phyloP scores from a whole-genome alignment of 768 basidiomycete species.

The Trametes cubensis region DNA sequence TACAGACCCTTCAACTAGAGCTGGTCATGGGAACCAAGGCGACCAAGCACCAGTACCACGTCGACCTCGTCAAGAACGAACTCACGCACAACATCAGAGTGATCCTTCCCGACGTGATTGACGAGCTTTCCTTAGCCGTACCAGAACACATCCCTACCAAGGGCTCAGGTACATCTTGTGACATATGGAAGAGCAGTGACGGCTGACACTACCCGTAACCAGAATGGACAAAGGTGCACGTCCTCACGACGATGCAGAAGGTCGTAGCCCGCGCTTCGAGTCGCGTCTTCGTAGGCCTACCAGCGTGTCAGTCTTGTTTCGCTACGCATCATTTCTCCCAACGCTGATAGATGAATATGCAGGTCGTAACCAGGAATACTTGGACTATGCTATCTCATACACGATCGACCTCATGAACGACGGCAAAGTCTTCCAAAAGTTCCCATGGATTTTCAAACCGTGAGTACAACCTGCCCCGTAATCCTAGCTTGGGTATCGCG shows the following conservation, averaged over 20 bases:
- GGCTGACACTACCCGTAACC: too few relatives aligned
- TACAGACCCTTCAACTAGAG: slow-evolving; percentile 31
- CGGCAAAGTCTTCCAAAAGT: slow-evolving; percentile 26
- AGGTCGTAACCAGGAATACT: slow-evolving; percentile 47
- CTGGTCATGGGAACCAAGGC: slow-evolving; percentile 38
- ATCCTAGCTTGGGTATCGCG: too few relatives aligned
- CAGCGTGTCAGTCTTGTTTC: slow-evolving; percentile 33
- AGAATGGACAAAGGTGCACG: slow-evolving; percentile 31
- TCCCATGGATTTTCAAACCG: slow-evolving; percentile 40
- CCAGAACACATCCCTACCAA: slow-evolving; percentile 35
- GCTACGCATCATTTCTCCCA: too few relatives aligned
- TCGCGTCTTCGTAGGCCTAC: slow-evolving; percentile 39
- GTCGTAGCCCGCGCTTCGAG: slow-evolving; percentile 35
- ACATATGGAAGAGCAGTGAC: neutral
- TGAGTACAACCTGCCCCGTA: slow-evolving; percentile 12
- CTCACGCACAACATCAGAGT: slow-evolving; percentile 31
- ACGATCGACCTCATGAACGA: slow-evolving; percentile 33
- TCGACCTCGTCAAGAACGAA: slow-evolving; percentile 28
- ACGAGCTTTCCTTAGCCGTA: slow-evolving; percentile 30
- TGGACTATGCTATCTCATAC: slow-evolving; percentile 36
- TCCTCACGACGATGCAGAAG: slow-evolving; percentile 25
- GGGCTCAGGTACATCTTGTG: slow-evolving; percentile 12
- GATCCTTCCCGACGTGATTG: slow-evolving; percentile 28
- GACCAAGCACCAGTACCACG: slow-evolving; percentile 26
- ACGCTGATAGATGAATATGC: neutral